phyloP scores from a whole-genome alignment of 441 rosid species.

The Pelargonium australe region DNA sequence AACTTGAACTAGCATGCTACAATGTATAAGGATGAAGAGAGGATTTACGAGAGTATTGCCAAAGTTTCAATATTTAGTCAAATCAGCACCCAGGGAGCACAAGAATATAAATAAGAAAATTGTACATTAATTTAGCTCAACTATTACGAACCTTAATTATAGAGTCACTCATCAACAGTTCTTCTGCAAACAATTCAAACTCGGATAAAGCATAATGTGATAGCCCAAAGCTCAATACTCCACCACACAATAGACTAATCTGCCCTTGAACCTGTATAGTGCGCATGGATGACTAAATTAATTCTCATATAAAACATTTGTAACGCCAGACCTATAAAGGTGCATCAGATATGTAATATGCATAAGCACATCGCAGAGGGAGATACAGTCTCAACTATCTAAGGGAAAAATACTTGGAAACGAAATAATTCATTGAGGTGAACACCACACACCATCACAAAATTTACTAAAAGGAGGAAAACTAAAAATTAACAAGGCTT shows the following conservation, averaged over 20 bases:
- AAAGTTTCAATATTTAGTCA: constrained; percentile 2
- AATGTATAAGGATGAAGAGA: not conserved
- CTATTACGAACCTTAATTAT: constrained; percentile 43
- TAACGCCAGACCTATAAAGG: not conserved
- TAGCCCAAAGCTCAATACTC: constrained; percentile 75
- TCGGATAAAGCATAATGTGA: constrained; percentile 69
- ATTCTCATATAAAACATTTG: not conserved
- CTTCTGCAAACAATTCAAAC: constrained; percentile 92
- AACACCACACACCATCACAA: not conserved
- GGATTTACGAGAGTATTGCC: constrained; percentile 2
- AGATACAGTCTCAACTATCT: constrained; percentile 1
- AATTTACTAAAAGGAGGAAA: not conserved
- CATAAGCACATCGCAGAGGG: not conserved
- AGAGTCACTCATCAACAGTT: constrained; percentile 83
- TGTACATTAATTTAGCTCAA: not conserved
- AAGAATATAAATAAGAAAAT: not conserved
- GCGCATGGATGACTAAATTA: constrained; percentile 12
- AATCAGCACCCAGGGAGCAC: constrained; percentile 8
- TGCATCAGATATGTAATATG: not conserved
- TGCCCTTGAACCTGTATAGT: constrained; percentile 71
- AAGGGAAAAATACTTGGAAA: constrained; percentile 4
- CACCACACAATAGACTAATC: constrained; percentile 56
- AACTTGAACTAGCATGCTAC: not conserved
- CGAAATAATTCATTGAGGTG: not conserved
- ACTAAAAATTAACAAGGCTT: too few species aligned